Evolutionary conservation across 345 rosid genomes (phyloP).

Genomic region (Xanthoceras sorbifolium): DNA sequence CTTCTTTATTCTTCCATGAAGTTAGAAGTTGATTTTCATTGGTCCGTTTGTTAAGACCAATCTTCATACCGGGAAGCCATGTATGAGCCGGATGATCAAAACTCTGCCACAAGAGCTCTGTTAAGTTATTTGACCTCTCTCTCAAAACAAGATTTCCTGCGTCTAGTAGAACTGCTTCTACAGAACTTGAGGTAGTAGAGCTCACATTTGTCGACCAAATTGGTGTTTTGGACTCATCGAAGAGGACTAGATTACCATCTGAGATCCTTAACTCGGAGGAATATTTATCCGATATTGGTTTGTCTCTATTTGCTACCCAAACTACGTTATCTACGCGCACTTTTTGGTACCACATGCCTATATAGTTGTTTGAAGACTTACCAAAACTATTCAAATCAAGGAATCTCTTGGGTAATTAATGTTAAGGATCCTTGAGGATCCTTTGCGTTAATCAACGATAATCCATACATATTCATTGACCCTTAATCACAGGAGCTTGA

Average conservation of each 20-base stretch:
- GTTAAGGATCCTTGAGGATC: too few species aligned
- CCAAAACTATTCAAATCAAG: too few species aligned
- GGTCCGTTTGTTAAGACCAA: conserved; percentile 47
- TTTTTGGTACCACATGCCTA: conserved; percentile 65
- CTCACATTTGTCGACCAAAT: conserved; percentile 70
- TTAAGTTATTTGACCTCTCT: conserved; percentile 26
- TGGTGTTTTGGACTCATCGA: conserved; percentile 45
- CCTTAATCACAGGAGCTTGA: too few species aligned
- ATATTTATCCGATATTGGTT: conserved; percentile 43
- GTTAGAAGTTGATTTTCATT: conserved; percentile 37
- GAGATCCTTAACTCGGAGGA: conserved; percentile 54
- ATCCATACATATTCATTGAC: too few species aligned
- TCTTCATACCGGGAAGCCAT: conserved; percentile 70
- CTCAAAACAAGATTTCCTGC: conserved; percentile 65
- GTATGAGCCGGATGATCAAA: conserved; percentile 64
- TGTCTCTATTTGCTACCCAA: conserved; percentile 81
- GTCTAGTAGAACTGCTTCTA: conserved; percentile 53
- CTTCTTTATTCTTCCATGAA: conserved; percentile 61
- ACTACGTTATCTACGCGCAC: conserved; percentile 33
- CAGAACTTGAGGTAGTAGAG: conserved; percentile 29
- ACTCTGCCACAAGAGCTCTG: conserved; percentile 60
- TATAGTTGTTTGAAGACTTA: conserved; percentile 54
- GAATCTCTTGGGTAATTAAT: too few species aligned
- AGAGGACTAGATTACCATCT: conserved; percentile 57
- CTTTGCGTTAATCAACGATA: too few species aligned